phyloP scores from a whole-genome alignment of 768 basidiomycete genomes.

The Cantharellus anzutake region DNA sequence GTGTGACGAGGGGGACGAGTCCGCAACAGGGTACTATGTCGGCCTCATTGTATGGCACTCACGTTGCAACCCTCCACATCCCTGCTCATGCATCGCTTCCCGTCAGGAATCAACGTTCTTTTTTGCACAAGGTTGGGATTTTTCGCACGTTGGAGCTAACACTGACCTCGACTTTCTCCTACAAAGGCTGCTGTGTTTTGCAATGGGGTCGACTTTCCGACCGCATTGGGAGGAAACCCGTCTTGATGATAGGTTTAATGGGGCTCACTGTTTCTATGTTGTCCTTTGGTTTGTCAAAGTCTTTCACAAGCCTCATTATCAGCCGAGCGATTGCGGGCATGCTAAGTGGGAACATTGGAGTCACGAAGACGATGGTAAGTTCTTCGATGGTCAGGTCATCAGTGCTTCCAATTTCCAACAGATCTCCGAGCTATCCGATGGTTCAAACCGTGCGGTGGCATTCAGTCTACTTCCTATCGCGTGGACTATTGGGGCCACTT shows the following conservation, averaged over 20 bases:
- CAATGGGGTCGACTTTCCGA: slow-evolving; percentile 11
- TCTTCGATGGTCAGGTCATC: not conserved
- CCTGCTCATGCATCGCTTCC: not conserved
- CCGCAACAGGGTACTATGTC: slow-evolving; percentile 8
- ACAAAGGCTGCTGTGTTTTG: not conserved
- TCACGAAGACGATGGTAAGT: slow-evolving; percentile 9
- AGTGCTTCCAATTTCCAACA: not conserved
- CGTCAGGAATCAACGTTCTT: slow-evolving; percentile 2
- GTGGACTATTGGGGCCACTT: slow-evolving; percentile 7
- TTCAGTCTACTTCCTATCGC: slow-evolving; percentile 8
- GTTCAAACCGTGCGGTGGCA: slow-evolving; percentile 8
- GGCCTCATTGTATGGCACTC: slow-evolving; percentile 5
- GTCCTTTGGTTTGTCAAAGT: slow-evolving; percentile 10
- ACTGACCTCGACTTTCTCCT: not conserved
- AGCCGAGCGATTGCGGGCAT: slow-evolving; percentile 5
- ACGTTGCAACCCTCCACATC: too few relatives aligned
- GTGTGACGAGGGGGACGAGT: slow-evolving; percentile 5
- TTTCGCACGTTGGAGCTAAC: not conserved
- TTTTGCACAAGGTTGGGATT: not conserved
- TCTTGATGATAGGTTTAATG: slow-evolving; percentile 8
- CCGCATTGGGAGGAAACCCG: slow-evolving; percentile 11
- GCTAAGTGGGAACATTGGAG: slow-evolving; percentile 9
- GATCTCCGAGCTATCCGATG: slow-evolving; percentile 6
- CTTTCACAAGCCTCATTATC: slow-evolving; percentile 8
- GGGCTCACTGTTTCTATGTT: slow-evolving; percentile 7